phyloP scores from a whole-genome alignment of 495 filamentous ascomycete species.

The Tetracladium setigerum region DNA sequence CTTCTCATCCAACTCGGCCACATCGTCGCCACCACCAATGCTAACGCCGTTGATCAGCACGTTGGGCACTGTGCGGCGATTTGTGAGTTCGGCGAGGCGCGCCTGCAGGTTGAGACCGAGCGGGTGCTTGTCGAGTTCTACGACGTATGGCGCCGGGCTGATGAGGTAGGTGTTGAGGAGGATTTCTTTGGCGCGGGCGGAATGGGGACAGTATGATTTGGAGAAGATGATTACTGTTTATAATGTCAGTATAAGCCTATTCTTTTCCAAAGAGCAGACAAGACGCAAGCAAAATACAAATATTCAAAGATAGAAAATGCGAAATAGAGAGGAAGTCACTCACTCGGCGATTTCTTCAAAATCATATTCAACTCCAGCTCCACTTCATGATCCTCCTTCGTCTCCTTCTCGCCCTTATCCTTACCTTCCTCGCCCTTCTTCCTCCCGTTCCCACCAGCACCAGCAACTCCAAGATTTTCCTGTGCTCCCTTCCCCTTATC shows the following conservation, averaged over 20 bases:
- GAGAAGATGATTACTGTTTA: constrained; percentile 86
- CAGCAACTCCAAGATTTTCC: constrained; percentile 51
- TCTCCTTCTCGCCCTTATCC: constrained; percentile 38
- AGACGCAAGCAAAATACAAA: constrained; percentile 1
- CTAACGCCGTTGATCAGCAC: constrained; percentile 79
- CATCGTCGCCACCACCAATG: constrained; percentile 86
- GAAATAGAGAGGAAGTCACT: constrained; percentile 20
- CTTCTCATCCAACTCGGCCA: constrained; percentile 62
- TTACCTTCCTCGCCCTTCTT: constrained; percentile 42
- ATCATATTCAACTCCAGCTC: constrained; percentile 64
- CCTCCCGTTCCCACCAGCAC: constrained; percentile 29
- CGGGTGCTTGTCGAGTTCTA: constrained; percentile 81
- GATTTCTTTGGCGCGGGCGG: constrained; percentile 71
- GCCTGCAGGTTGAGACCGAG: constrained; percentile 65
- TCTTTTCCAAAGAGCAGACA: neutral
- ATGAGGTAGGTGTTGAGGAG: constrained; percentile 78
- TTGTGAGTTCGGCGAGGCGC: constrained; percentile 61
- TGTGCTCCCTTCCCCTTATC: constrained; percentile 18
- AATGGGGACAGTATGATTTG: constrained; percentile 86
- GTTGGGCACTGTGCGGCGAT: constrained; percentile 83
- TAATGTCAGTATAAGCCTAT: constrained; percentile 19
- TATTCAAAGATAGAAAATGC: neutral
- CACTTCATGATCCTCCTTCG: constrained; percentile 47
- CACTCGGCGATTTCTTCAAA: constrained; percentile 75
- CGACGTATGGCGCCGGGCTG: constrained; percentile 72